phyloP scores from a whole-genome alignment of 768 basidiomycete species.

The Auriscalpium vulgare region DNA sequence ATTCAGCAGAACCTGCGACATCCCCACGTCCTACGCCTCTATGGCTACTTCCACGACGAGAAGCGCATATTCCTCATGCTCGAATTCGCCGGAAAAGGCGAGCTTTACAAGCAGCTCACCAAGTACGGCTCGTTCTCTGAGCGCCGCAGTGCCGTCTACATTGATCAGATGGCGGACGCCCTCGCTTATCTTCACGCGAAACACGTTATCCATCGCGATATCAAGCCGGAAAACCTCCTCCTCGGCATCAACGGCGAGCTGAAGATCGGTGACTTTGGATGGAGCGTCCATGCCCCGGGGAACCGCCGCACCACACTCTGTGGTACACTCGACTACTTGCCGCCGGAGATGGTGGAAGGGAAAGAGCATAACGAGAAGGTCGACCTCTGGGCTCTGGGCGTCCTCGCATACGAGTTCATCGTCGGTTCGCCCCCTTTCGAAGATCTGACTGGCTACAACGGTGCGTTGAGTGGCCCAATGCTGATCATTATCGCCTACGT shows the following conservation, averaged over 20 bases:
- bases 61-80: conserved; percentile 98
- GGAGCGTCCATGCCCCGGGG: conserved; percentile 94
- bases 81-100: conserved; percentile 95
- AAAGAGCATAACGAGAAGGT: conserved; percentile 86
- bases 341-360: conserved; percentile 97
- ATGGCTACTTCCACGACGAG: conserved; percentile 97
- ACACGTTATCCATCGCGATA: conserved; percentile 97
- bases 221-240: conserved; percentile 96
- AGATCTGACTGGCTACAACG: conserved; percentile 67
- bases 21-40: conserved; percentile 87
- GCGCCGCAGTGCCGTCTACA: conserved; percentile 80
- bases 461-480: conserved; percentile 32
- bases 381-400: conserved; percentile 94
- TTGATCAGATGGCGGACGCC: conserved; percentile 98
- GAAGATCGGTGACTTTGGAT: conserved; percentile 98
- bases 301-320: conserved; percentile 87
- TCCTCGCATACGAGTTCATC: conserved; percentile 94
- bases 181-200: conserved; percentile 86
- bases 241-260: conserved; percentile 93
- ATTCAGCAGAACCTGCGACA: conserved; percentile 96
- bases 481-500: conserved; percentile 1
- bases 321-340: conserved; percentile 93
- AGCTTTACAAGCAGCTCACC: conserved; percentile 91
- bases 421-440: conserved; percentile 84
- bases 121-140: conserved; percentile 85